Conservation (phyloP, 352 stramenopile species). For the Phytopythium helicoides region DNA sequence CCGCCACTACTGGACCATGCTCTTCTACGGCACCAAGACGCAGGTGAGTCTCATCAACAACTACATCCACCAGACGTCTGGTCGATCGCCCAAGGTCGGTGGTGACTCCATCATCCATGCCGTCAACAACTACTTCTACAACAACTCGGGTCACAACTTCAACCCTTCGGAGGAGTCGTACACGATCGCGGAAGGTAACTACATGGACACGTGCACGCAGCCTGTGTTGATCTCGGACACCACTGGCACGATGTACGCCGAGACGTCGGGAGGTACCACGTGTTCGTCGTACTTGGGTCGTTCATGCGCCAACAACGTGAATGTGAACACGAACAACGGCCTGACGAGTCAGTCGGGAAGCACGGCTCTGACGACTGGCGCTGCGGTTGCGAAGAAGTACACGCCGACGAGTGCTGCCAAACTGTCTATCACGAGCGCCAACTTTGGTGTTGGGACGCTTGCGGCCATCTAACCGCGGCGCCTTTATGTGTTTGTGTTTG, state of each 20-base stretch:
- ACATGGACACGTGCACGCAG: conserved; percentile 24
- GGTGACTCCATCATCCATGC: conserved; percentile 20
- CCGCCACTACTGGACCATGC: conserved; percentile 48
- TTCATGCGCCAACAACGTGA: conserved; percentile 11
- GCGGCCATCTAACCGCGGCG: conserved; percentile 11
- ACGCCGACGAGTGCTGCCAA: conserved; percentile 11
- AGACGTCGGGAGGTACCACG: conserved; percentile 6
- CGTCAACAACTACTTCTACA: conserved; percentile 27
- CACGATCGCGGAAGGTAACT: conserved; percentile 22
- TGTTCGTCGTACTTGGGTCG: conserved; percentile 17
- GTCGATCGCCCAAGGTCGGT: conserved; percentile 25
- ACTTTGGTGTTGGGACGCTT: conserved; percentile 17
- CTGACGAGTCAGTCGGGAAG: conserved; percentile 15
- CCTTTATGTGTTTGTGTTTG: no score
- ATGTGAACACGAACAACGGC: conserved; percentile 17
- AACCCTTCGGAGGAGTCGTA: conserved; percentile 15
- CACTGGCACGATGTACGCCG: conserved; percentile 14
- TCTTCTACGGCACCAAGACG: conserved; percentile 37
- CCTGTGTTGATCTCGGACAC: conserved; percentile 12
- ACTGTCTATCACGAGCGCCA: conserved; percentile 16
- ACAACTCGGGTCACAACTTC: conserved; percentile 15
- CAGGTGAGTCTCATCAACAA: conserved; percentile 30
- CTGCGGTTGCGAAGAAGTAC: conserved; percentile 14
- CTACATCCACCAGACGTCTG: conserved; percentile 32
- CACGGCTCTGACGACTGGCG: conserved; percentile 15